Percentiles rank a stretch among this genome's conserved stretches.
Conservation (phyloP, 1,284 basidiomycete species). For the Tilletia setariae region DNA sequence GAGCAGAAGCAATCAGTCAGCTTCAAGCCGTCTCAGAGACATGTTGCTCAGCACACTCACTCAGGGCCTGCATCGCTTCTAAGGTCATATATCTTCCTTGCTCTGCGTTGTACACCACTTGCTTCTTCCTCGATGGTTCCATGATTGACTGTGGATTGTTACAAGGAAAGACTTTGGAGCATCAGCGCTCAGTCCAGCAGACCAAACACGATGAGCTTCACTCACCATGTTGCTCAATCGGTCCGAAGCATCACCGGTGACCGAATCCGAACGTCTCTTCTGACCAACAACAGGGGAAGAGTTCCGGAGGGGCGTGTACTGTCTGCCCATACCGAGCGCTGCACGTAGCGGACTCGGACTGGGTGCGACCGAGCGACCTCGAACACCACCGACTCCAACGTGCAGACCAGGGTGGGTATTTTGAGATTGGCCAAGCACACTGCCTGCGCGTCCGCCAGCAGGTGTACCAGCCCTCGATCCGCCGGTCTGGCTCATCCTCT, state of each 20-base stretch:
- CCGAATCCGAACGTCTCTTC: neutral
- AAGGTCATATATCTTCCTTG: neutral
- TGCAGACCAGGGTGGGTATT: neutral
- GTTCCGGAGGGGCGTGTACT: neutral
- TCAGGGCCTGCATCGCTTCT: neutral
- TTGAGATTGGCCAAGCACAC: no score
- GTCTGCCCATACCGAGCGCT: neutral
- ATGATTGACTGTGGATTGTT: neutral
- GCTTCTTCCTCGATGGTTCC: conserved; percentile 3
- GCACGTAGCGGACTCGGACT: conserved; percentile 5
- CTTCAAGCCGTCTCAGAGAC: neutral
- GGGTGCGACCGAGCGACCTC: conserved; percentile 2
- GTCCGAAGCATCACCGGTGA: neutral
- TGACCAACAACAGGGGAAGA: neutral
- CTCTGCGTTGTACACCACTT: neutral
- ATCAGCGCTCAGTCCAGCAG: neutral
- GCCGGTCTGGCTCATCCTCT: neutral
- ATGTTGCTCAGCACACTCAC: neutral
- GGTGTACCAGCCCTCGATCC: neutral
- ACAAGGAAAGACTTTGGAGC: neutral
- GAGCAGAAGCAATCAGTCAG: neutral
- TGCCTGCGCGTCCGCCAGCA: no score
- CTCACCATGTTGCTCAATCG: conserved; percentile 1
- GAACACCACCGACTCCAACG: neutral
- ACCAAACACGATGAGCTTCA: neutral